Percentiles rank a stretch among this genome's conserved stretches.
phyloP scores from a whole-genome alignment of 768 basidiomycete species.

The Collybiopsis confluens region DNA sequence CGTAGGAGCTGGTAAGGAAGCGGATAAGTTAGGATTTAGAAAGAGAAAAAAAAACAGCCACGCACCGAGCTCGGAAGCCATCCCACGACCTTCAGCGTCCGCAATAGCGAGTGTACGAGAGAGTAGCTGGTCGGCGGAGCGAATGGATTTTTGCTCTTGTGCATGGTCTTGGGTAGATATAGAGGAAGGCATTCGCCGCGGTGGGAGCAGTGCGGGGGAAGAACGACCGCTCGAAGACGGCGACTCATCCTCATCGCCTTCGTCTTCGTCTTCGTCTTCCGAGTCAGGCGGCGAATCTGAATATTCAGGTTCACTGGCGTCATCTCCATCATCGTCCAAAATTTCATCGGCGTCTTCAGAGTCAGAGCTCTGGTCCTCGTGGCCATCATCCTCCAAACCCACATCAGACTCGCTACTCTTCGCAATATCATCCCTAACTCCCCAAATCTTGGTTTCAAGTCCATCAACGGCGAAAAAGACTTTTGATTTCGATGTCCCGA shows the following conservation, averaged over 20 bases:
- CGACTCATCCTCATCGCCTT: no score
- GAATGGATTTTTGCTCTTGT: conserved; percentile 27
- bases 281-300: background rate
- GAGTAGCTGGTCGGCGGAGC: conserved; percentile 29
- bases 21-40: background rate
- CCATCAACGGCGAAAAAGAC: conserved; percentile 64
- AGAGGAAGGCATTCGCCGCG: background rate
- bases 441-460: conserved; percentile 47
- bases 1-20: conserved; percentile 13
- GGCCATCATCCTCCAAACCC: conserved; percentile 17
- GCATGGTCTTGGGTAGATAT: conserved; percentile 6
- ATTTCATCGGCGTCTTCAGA: conserved; percentile 5
- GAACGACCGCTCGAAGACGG: conserved; percentile 10
- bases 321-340: conserved; percentile 9
- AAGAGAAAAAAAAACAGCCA: background rate
- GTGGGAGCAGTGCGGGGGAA: conserved; percentile 9
- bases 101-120: conserved; percentile 32
- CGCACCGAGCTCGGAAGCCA: conserved; percentile 33
- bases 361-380: background rate
- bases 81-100: conserved; percentile 26
- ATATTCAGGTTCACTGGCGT: conserved; percentile 2
- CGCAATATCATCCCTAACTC: conserved; percentile 24
- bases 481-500: conserved; percentile 55
- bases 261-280: background rate
- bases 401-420: conserved; percentile 8